phyloP scores from a whole-genome alignment of 2,329 filamentous ascomycete species.

The Fusarium avenaceum region DNA sequence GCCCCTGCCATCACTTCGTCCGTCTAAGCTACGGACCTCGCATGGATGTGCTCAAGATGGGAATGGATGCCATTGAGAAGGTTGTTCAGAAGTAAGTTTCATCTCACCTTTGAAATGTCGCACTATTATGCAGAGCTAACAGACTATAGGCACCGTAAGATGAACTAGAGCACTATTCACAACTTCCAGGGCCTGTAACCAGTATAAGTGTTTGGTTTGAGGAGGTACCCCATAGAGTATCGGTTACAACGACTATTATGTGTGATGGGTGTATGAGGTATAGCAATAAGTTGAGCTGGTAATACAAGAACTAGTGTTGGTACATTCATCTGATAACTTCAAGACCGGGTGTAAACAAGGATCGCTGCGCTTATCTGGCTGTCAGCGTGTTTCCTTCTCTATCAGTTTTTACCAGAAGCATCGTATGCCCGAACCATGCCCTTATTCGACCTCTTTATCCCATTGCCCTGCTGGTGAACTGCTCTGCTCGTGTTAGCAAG shows the following conservation, averaged over 20 bases:
- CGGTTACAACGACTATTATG: neutral
- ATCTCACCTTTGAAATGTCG: accelerated
- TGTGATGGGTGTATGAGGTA: neutral
- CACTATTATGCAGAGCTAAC: conserved; percentile 20
- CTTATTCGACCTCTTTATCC: neutral
- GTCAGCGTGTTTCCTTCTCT: neutral
- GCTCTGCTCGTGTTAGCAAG: neutral
- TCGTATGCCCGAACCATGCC: neutral
- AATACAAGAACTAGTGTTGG: neutral
- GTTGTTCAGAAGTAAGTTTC: conserved; percentile 77
- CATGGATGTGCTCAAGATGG: conserved; percentile 82
- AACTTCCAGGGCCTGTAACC: neutral
- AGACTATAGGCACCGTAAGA: conserved; percentile 43
- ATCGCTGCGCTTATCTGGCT: neutral
- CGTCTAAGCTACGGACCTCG: conserved; percentile 86
- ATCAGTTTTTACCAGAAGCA: neutral
- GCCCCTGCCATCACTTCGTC: conserved; percentile 93
- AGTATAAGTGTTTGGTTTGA: neutral
- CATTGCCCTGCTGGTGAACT: conserved; percentile 6
- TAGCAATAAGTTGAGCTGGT: neutral
- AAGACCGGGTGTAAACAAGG: neutral
- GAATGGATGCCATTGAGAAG: conserved; percentile 86
- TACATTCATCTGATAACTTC: neutral
- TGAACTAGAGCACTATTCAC: conserved; percentile 5
- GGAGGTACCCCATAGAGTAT: neutral